Base-by-base conservation (phyloP, 2,329 filamentous ascomycete species). In the Graphium sp. region DNA sequence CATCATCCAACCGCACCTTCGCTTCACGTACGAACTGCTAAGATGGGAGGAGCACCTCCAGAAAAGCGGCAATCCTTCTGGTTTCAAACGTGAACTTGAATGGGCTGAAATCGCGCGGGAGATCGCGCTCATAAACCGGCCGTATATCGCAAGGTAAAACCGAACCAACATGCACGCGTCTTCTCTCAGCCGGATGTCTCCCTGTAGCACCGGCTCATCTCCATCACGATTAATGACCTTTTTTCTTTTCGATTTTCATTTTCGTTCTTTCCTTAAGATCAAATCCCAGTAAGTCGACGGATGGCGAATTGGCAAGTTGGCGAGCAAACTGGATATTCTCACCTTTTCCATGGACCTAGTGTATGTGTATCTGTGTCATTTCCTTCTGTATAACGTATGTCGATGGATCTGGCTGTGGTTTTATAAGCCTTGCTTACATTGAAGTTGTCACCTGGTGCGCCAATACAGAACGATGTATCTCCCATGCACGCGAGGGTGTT, bases 1-100 rank as follows among this genome's bases (percentile, higher is more conserved):
- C 29, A 98, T 98, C 37, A 95, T 98, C 37, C 89, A 98, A 49
- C 89, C 89, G 9, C 87, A 98, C 56, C 63, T 98, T 32, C 70
- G 83, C 33, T 98, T 98, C 53, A 79, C 80, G 39, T 93, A 95
- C 45, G 89, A 98, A 54, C 66, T 98, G 18, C 62, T 98, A 28
- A 91, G 91, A 49, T 95, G 87, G 83, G 89, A 98, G 52, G 87
- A 94, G 50, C 52, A 66, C 18, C 69, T 85, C 35, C 70, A 67
- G 17, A 43, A 45, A 24, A 62, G 54, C 49, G 64, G 52, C 46
- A 59, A 50, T 50, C n/a, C n/a, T n/a, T 59, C 46, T 26, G 43
- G 33, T n/a, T 29, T 77, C 33, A 74, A 70, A 41, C 66, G 87
- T 38, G 85, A 94, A 43, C 59, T 95, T 18, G 89, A 95, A 53